Evolutionary conservation across 768 basidiomycete genomes (phyloP).

Genomic region (Russula sp.): DNA sequence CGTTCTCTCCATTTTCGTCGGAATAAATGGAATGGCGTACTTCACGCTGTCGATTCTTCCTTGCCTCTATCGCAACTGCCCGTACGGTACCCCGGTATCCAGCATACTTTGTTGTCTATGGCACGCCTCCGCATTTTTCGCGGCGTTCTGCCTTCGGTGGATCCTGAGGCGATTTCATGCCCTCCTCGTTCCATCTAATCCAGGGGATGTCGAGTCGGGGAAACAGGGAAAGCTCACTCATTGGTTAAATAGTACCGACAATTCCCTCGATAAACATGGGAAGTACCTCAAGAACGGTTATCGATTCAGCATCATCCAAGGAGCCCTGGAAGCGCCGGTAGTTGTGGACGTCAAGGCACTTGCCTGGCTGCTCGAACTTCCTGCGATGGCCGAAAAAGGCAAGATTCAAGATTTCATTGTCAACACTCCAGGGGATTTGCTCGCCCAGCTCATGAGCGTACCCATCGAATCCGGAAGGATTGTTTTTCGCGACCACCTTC

Average conservation of each 20-base stretch:
- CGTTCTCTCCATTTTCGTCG: slow-evolving; percentile 11
- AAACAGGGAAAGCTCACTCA: slow-evolving; percentile 7
- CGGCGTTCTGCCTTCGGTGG: slow-evolving; percentile 1
- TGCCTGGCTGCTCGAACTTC: slow-evolving; percentile 11
- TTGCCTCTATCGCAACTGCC: slow-evolving; percentile 23
- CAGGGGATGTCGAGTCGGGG: neutral
- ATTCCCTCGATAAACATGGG: neutral
- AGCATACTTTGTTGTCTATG: slow-evolving; percentile 7
- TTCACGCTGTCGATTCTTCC: slow-evolving; percentile 27
- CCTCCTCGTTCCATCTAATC: slow-evolving; percentile 13
- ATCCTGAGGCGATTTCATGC: slow-evolving; percentile 9
- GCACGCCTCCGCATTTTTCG: slow-evolving; percentile 1
- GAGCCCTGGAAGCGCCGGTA: slow-evolving; percentile 4
- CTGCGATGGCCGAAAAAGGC: slow-evolving; percentile 11
- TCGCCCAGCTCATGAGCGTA: slow-evolving; percentile 10
- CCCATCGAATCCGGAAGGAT: neutral
- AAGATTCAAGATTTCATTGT: slow-evolving; percentile 13
- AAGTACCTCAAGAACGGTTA: slow-evolving; percentile 10
- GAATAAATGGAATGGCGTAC: slow-evolving; percentile 19
- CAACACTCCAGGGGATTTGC: neutral
- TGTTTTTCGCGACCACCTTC: slow-evolving; percentile 13
- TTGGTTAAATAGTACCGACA: neutral
- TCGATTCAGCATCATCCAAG: neutral
- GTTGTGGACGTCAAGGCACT: slow-evolving; percentile 11
- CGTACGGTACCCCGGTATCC: slow-evolving; percentile 30